Conservation (phyloP, 331 rosid genomes). For the Phaseolus coccineus region DNA sequence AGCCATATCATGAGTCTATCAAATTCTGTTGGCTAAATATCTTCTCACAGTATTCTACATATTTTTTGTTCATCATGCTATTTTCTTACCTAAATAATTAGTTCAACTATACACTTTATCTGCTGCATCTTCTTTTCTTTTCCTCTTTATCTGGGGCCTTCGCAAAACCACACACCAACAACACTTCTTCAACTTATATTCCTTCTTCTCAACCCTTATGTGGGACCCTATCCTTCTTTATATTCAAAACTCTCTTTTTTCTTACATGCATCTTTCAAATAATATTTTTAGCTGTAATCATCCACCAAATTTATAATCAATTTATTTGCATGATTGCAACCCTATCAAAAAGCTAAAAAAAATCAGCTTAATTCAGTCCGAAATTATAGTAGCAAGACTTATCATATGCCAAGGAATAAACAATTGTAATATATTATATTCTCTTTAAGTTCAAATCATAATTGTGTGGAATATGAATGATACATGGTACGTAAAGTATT, state of each 20-base stretch:
- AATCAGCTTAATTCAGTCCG: too few species aligned
- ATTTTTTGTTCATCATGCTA: too few species aligned
- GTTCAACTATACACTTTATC: not conserved
- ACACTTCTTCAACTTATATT: not conserved
- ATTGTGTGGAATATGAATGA: constrained; percentile 26
- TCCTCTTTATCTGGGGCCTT: not conserved
- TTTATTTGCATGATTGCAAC: too few species aligned
- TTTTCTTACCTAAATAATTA: not conserved
- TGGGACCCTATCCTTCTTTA: not conserved
- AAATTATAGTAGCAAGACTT: too few species aligned
- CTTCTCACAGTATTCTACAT: not conserved
- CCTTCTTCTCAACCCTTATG: not conserved
- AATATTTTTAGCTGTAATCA: not conserved
- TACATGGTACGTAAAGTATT: constrained; percentile 13
- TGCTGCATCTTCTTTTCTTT: not conserved
- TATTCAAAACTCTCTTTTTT: not conserved
- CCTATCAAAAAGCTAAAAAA: not conserved
- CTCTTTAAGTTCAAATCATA: too few species aligned
- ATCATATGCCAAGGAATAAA: too few species aligned
- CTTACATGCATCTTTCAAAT: not conserved
- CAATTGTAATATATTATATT: too few species aligned
- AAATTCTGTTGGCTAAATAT: constrained; percentile 39
- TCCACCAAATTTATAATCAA: not conserved
- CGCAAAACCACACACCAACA: not conserved
- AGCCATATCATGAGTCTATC: not conserved